Evolutionary conservation across 768 basidiomycete genomes (phyloP).

Genomic region (Phaeotremella skinneri): DNA sequence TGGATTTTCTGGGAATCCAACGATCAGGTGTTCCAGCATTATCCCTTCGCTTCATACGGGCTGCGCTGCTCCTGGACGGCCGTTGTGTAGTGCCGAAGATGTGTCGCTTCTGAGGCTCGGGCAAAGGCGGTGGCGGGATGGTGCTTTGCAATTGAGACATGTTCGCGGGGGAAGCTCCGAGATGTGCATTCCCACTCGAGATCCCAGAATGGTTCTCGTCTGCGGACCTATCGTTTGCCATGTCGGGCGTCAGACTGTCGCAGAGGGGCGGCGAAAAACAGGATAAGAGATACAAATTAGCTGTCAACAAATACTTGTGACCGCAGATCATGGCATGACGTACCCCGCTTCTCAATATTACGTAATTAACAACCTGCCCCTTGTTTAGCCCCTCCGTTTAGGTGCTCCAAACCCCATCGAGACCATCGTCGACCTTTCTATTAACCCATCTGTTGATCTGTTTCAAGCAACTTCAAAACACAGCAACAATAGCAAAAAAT

Average conservation of each 20-base stretch:
- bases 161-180: no score
- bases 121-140: background rate
- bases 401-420: background rate
- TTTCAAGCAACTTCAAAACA: background rate
- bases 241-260: no score
- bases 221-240: no score
- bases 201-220: no score
- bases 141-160: no score
- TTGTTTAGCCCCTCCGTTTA: background rate
- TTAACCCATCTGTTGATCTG: no score
- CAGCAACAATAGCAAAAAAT: slow-evolving; percentile 13
- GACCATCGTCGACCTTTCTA: background rate
- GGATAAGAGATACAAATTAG: no score
- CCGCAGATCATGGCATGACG: no score
- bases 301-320: no score
- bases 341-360: background rate
- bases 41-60: background rate
- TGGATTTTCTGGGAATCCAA: slow-evolving; percentile 29
- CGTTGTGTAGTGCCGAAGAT: background rate
- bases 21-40: slow-evolving; percentile 25
- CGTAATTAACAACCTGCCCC: no score
- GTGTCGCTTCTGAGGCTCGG: background rate
- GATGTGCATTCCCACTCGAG: no score
- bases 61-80: background rate
- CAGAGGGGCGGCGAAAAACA: no score